phyloP scores from a whole-genome alignment of 2,329 filamentous ascomycete species.

The Apiospora hydei region DNA sequence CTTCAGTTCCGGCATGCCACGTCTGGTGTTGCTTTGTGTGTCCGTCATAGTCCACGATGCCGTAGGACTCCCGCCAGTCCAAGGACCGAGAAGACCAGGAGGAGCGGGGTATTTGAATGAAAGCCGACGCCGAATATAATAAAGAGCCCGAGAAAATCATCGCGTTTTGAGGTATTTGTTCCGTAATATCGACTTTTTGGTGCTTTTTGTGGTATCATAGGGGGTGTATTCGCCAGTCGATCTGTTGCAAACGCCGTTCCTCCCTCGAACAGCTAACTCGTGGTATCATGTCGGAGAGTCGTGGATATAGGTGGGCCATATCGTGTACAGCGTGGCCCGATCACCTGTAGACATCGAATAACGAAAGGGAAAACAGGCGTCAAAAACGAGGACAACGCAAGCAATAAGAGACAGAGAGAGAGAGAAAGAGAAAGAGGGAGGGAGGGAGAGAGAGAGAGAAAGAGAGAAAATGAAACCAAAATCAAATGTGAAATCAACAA shows the following conservation, averaged over 20 bases:
- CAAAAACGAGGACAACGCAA: constrained; percentile 32
- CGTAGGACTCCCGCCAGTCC: background rate
- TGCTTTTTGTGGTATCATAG: constrained; percentile 44
- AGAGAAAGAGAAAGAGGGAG: background rate
- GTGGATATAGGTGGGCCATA: constrained; percentile 43
- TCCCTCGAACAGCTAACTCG: constrained; percentile 37
- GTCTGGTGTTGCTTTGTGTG: background rate
- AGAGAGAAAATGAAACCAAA: constrained; percentile 29
- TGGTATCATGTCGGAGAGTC: constrained; percentile 45
- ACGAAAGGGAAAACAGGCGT: background rate
- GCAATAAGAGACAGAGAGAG: constrained; percentile 33
- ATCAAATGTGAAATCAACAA: constrained; percentile 42
- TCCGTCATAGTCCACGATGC: background rate
- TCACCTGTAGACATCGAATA: constrained; percentile 28
- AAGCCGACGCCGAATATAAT: constrained; percentile 13
- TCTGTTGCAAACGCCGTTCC: constrained; percentile 42
- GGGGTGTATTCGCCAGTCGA: constrained; percentile 40
- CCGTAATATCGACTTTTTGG: constrained; percentile 29
- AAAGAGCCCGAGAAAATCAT: constrained; percentile 8
- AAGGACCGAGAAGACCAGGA: background rate
- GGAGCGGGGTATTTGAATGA: background rate
- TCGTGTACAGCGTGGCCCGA: constrained; percentile 38
- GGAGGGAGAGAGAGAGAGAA: constrained; percentile 27
- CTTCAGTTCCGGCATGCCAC: background rate
- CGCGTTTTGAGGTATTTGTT: constrained; percentile 22